A percentile compares a stretch with the other conserved stretches of the same genome.
Conservation (phyloP, 78 protist genomes). For the Dictyostelium brefeldianum region DNA sequence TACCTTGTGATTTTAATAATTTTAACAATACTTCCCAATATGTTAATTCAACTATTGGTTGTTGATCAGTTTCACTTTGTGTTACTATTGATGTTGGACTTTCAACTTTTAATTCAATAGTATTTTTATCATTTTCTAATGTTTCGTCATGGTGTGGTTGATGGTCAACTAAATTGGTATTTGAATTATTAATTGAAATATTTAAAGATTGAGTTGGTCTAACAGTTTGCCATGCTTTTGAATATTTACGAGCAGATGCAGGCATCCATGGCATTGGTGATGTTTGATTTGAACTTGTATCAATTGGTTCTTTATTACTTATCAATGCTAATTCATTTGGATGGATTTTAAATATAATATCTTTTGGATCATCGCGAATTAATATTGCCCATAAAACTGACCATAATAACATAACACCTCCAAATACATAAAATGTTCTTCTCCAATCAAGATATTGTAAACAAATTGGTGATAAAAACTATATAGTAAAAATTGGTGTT, state of each 20-base stretch:
- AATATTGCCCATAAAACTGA: slow-evolving; percentile 17
- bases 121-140: too few species aligned
- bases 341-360: slow-evolving; percentile 19
- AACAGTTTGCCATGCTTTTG: neutral
- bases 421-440: slow-evolving; percentile 12
- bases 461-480: slow-evolving; percentile 19
- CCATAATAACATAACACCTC: slow-evolving; percentile 11
- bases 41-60: neutral
- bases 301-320: neutral
- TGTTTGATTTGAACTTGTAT: neutral
- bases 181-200: neutral
- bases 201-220: neutral
- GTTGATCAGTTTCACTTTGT: too few species aligned
- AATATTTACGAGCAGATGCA: neutral
- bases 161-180: too few species aligned
- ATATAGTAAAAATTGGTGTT: neutral
- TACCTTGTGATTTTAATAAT: slow-evolving; percentile 6
- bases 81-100: too few species aligned
- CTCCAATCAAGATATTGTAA: neutral
- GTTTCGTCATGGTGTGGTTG: neutral
- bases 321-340: slow-evolving; percentile 37
- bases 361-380: slow-evolving; percentile 33
- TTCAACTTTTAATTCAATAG: neutral
- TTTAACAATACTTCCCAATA: neutral
- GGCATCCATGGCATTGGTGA: neutral